Evolutionary conservation across 2,329 filamentous ascomycete genomes (phyloP).

Genomic region (Microcyclosporella mali): DNA sequence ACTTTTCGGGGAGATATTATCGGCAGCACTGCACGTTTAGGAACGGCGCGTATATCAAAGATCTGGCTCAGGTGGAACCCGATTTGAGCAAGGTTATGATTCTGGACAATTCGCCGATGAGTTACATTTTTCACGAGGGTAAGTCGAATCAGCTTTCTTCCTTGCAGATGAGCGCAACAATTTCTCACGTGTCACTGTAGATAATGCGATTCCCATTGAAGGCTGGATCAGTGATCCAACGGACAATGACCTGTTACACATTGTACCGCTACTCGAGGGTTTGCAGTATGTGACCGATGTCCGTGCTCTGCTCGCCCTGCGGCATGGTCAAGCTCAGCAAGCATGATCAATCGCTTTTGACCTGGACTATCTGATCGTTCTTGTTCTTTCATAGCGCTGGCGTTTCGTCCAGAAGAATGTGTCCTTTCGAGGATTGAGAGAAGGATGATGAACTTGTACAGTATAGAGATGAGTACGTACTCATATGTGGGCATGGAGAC

Average conservation of each 20-base stretch:
- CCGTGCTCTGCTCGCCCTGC: slow-evolving; percentile 77
- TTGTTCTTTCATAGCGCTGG: slow-evolving; percentile 1
- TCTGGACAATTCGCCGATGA: slow-evolving; percentile 94
- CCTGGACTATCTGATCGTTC: too few relatives aligned
- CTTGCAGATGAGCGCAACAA: neutral
- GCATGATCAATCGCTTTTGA: slow-evolving; percentile 18
- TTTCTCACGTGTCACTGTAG: slow-evolving; percentile 42
- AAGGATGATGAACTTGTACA: slow-evolving; percentile 4
- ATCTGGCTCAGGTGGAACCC: slow-evolving; percentile 89
- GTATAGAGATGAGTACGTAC: slow-evolving; percentile 5
- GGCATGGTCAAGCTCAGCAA: slow-evolving; percentile 64
- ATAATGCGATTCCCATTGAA: slow-evolving; percentile 98
- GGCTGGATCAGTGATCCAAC: slow-evolving; percentile 99
- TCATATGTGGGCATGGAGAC: neutral
- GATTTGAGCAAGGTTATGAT: slow-evolving; percentile 99
- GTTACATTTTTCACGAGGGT: slow-evolving; percentile 99
- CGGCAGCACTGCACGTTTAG: slow-evolving; percentile 94
- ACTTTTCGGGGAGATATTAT: slow-evolving; percentile 89
- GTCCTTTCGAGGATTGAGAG: neutral
- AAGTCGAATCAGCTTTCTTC: slow-evolving; percentile 29
- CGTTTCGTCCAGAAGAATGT: neutral
- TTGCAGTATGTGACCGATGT: slow-evolving; percentile 97
- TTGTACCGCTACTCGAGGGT: slow-evolving; percentile 87
- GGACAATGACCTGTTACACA: slow-evolving; percentile 86
- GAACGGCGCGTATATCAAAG: slow-evolving; percentile 96